Base-by-base conservation (phyloP, 257 asterid species). In the Galeopsis tetrahit region DNA sequence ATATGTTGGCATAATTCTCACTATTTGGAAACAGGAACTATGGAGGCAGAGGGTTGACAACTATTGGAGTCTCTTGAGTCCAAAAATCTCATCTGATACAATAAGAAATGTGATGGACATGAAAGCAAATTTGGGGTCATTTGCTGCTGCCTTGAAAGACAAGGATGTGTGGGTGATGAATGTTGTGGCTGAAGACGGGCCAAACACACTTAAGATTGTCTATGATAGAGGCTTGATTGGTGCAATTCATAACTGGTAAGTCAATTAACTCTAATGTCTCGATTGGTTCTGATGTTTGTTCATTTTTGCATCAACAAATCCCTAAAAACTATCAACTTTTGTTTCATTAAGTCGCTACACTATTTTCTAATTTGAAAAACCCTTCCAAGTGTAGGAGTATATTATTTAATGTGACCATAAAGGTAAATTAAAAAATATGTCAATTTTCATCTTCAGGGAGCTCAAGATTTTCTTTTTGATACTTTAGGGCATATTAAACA, bases 101-200 rank as follows among this genome's bases (percentile, higher is more conserved):
- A 28, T 94, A 71, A 82, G 99, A 77, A 94, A 94, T 46, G 84
- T 94, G 63, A 91, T 94, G 97, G 99, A 95, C 77, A 92, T 95
- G 99, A 95, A 90, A 79, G 98, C 99, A 46, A 80, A 95, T 75
- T 66, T 95, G 81, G 99, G 99, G 17, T 92, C 97, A 10, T 95
- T 90, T 83, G 99, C 90, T 35, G 98, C 94, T 67, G 96, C 97
- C 67, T 79, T 95, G 89, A 92, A 90, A 76, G 94, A 92, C 67
- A 92, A 86, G 84, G 86, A 88, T 3, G 92, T 95, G 1, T 95
- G 99, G 99, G 99, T 95, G 78, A 95, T 95, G 99, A 95, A 95
- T 64, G 98, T 86, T 13, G 88, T 88, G 36, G 85, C 98, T 36
- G 95, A 90, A 82, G 98, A 95, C 72, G 99, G 97, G 63, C 97